Conservation (phyloP, 441 rosid genomes). For the Arabidopsis lyrata region DNA sequence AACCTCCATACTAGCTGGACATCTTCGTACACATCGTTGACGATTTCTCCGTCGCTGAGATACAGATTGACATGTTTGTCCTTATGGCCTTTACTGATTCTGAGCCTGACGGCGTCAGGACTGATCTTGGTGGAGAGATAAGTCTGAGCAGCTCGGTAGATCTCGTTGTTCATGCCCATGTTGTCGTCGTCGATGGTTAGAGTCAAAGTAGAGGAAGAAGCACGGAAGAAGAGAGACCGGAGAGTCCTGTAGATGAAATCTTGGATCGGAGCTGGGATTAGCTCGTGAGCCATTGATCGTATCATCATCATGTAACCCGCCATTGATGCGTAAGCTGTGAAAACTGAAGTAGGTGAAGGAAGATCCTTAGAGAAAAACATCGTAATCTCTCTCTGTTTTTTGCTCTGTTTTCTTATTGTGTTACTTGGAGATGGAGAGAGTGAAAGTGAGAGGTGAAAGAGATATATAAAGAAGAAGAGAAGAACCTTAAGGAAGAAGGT, state of each 20-base stretch:
- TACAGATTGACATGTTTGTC: constrained; percentile 52
- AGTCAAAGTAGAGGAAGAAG: constrained; percentile 45
- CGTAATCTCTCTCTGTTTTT: constrained; percentile 31
- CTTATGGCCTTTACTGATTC: constrained; percentile 51
- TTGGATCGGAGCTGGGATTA: constrained; percentile 52
- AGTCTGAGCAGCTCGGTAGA: constrained; percentile 55
- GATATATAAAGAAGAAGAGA: constrained; percentile 38
- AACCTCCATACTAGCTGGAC: constrained; percentile 56
- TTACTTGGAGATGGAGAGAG: constrained; percentile 33
- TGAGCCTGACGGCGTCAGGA: constrained; percentile 49
- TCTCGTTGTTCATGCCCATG: constrained; percentile 51
- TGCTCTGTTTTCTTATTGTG: background rate
- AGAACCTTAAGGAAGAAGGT: constrained; percentile 40
- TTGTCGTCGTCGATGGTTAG: constrained; percentile 54
- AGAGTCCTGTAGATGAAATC: constrained; percentile 44
- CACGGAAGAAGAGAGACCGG: constrained; percentile 46
- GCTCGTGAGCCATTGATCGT: constrained; percentile 46
- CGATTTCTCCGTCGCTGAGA: constrained; percentile 51
- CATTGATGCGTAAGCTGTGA: constrained; percentile 61
- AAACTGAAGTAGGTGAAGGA: constrained; percentile 56
- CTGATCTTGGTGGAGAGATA: constrained; percentile 60
- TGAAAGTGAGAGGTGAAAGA: constrained; percentile 38
- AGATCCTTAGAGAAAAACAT: constrained; percentile 51
- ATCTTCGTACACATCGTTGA: constrained; percentile 52
- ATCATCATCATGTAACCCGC: constrained; percentile 55